These are phyloP conservation scores for Poa pratensis DNA, from an alignment of 176 grass and related monocot species.

Conservation along the genomic window DNA sequence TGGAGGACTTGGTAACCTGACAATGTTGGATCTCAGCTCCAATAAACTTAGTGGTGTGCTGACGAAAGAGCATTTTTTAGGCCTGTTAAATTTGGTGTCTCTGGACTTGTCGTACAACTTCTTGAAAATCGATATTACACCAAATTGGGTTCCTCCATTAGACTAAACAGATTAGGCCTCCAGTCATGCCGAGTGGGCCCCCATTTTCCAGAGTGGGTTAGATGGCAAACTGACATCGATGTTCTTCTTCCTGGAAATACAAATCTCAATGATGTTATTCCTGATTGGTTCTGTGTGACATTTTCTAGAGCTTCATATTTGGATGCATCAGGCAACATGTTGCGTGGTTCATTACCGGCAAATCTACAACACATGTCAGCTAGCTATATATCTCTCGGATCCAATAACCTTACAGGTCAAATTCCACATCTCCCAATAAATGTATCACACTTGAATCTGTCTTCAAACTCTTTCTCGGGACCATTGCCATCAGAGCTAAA, in stretches of 20 bases:
- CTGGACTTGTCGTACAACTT: background rate
- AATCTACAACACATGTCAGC: background rate
- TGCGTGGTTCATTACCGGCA: background rate
- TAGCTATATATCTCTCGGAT: background rate
- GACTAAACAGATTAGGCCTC: background rate
- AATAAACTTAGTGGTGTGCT: background rate
- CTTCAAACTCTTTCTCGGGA: background rate
- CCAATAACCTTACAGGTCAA: background rate
- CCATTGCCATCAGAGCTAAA: background rate
- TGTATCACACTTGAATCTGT: background rate
- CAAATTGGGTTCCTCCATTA: slow-evolving; percentile 38
- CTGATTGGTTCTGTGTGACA: background rate
- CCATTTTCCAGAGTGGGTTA: background rate
- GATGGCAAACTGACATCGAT: background rate
- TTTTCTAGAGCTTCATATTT: background rate
- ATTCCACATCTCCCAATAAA: background rate
- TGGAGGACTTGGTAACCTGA: background rate
- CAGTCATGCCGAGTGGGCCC: background rate
- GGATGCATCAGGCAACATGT: background rate
- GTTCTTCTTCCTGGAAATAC: background rate
- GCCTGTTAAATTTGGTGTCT: background rate
- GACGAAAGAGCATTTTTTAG: background rate
- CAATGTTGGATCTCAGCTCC: background rate
- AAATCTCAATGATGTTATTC: slow-evolving; percentile 25
- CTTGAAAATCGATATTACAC: background rate